These are phyloP conservation scores for Canariomyces notabilis DNA, from an alignment of 2,329 filamentous ascomycete species.

Conservation along the genomic window DNA sequence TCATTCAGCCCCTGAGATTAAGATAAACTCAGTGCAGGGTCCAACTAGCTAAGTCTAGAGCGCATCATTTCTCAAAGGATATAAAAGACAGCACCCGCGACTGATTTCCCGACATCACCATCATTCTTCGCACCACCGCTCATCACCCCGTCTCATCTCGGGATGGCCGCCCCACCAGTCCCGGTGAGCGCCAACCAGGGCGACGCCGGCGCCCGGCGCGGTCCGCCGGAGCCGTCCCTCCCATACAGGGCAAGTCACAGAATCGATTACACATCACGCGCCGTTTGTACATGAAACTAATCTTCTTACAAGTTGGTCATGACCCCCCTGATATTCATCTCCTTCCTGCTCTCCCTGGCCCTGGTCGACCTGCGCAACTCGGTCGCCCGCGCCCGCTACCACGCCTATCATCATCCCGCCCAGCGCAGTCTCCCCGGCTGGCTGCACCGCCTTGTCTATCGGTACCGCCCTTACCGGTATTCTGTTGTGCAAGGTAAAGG, in stretches of 20 bases:
- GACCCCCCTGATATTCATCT: slow-evolving; percentile 58
- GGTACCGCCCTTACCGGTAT: slow-evolving; percentile 36
- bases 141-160: no score
- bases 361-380: slow-evolving; percentile 57
- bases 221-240: slow-evolving; percentile 8
- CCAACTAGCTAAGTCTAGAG: no score
- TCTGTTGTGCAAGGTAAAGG: slow-evolving; percentile 25
- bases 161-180: slow-evolving; percentile 20
- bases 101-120: background rate
- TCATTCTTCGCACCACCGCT: background rate
- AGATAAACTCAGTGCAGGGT: no score
- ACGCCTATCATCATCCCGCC: slow-evolving; percentile 28
- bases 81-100: background rate
- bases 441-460: slow-evolving; percentile 39
- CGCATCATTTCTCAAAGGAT: no score
- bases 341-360: slow-evolving; percentile 61
- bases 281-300: background rate
- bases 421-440: slow-evolving; percentile 34
- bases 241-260: slow-evolving; percentile 19
- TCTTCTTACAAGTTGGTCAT: slow-evolving; percentile 42
- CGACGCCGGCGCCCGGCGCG: slow-evolving; percentile 8
- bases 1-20: no score
- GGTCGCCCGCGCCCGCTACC: slow-evolving; percentile 41
- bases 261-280: background rate
- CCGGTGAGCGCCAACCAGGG: slow-evolving; percentile 20